Evolutionary conservation across 306 rosid species (phyloP), one percentile per base, ranked within the genome.

Genomic region (Canavalia gladiata): DNA sequence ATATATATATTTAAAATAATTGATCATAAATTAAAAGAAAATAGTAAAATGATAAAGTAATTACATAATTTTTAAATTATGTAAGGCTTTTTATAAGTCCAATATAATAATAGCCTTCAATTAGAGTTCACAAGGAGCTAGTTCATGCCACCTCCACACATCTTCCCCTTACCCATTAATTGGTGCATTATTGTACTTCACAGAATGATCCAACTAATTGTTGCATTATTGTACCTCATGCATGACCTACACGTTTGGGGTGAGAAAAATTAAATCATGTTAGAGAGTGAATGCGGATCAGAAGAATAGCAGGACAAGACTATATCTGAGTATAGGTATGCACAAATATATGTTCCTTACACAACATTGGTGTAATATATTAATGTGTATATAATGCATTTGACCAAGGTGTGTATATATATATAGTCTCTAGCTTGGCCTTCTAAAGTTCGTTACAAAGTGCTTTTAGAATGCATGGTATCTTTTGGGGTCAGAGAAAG

Each of bases 121-220:
- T 39, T 30, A 54, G 41, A 35, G 39, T 64, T 13, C 28, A 50
- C 55, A 55, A 67, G 41, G 18, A 67, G 34, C 41, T 41, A 25
- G 52, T 13, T 76, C 62, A 50, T 52, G 63, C 73, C 73, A 9
- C 42, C 2, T 30, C 2, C 68, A 7, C 64, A 74, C 18, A 74
- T 45, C 62, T 35, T 8, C 10, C 68, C 49, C 51, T 37, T 51
- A 64, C 28, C 54, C 68, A 78, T 41, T 68, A 57, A 68, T 78
- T 68, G 69, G 37, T 79, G 76, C 47, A 78, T 78, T 68, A 68
- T 70, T 70, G 70, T 79, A 58, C 77, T 69, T 45, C 50, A 13
- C 68, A 45, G 9, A 39, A 51, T 65, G 81, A 64, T 18, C 76
- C 60, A 50, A 58, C 62, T 70, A 69, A 57, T 41, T 70, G 77